These are phyloP conservation scores for Dorcoceras hygrometricum DNA, from an alignment of 257 asterid genomes.

Conservation along the genomic window DNA sequence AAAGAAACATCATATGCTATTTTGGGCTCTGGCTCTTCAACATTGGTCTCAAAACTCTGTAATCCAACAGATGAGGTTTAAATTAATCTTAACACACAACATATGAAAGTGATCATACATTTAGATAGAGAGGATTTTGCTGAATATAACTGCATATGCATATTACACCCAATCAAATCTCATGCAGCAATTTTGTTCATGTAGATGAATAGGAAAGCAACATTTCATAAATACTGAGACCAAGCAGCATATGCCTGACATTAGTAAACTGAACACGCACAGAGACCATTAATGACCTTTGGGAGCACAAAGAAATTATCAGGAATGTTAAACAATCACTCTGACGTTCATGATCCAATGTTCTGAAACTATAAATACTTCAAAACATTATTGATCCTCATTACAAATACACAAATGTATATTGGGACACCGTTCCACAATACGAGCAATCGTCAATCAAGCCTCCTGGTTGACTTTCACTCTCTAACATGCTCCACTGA, in stretches of 20 bases:
- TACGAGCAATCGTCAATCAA: background rate
- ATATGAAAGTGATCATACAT: background rate
- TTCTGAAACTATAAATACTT: background rate
- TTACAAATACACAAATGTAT: constrained; percentile 2
- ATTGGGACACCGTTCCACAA: background rate
- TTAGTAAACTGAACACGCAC: background rate
- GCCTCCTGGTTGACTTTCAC: constrained; percentile 9
- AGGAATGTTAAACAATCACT: background rate
- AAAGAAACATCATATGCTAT: constrained; percentile 65
- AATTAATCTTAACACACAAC: constrained; percentile 11
- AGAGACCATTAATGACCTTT: background rate
- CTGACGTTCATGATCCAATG: background rate
- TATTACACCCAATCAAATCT: background rate
- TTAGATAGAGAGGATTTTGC: background rate
- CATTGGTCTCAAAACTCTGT: constrained; percentile 58
- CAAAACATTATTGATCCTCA: background rate
- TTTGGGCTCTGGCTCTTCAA: constrained; percentile 59
- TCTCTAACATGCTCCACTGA: constrained; percentile 5
- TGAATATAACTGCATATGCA: background rate
- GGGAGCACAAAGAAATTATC: background rate
- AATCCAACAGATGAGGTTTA: constrained; percentile 13
- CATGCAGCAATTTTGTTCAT: background rate
- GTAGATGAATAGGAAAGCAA: background rate
- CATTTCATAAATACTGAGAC: background rate
- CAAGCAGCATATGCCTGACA: constrained; percentile 3